Evolutionary conservation across 805 yeast species (phyloP), one percentile per base, ranked within the genome.

Genomic region (Ogataea glucozyma): DNA sequence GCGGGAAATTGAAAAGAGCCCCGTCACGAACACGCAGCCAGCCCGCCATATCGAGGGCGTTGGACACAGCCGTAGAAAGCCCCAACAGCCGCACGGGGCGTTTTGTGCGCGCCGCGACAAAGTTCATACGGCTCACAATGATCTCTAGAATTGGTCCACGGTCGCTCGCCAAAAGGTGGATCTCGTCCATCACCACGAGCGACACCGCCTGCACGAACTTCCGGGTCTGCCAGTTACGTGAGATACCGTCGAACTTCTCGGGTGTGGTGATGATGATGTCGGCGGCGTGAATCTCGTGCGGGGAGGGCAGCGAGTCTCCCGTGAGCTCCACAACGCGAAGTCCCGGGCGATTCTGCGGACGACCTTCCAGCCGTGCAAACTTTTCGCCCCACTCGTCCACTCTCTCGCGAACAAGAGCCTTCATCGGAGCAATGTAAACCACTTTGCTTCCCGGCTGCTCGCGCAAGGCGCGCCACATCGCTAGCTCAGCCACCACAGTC

Each of bases 401-500:
- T 58, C 95, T 72, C 62, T 86, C 95, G 40, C 90, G 67, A 1
- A 86, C 95, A 53, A 86, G 72, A 0, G 95, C 95, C 54, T 87
- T 86, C 95, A 86, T 87, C 1, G 95, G 95, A 0, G 95, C 95
- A 66, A 86, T 85, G 58, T 87, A 86, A 6, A 86, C 91, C 19
- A 87, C 74, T 53, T 89, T 89, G 1, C 88, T 79, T 9, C 82
- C 79, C 0, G 97, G 97, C 44, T 74, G 81, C 35, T 85, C 84
- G 34, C 75, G 78, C 61, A 91, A 85, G 0, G 99, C 97, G 61
- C 89, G 91, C 97, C 98, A 93, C 12, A 93, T 87, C 0, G 98
- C 98, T 43, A 93, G 66, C 60, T 93, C 99, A 0, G 98, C 96
- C 21, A 95, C 98, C 24, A 93, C 85, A 0, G 99, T 93, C 64